These are phyloP conservation scores for Polytrichum commune DNA, from an alignment of 225 moss, liverwort and hornwort species.

Conservation along the genomic window DNA sequence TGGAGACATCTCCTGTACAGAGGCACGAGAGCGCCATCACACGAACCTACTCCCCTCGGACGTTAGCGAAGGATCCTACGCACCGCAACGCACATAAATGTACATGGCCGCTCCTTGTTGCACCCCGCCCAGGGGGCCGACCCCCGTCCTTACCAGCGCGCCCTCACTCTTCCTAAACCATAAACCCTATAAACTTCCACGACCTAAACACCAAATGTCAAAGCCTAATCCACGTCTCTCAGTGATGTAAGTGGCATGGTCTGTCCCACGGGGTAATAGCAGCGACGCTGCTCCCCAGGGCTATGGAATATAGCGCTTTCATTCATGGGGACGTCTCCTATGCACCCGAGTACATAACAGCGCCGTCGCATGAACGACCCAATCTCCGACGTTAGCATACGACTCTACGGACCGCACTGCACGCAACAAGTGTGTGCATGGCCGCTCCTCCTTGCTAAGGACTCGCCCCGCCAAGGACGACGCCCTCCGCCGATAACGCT, in stretches of 20 bases:
- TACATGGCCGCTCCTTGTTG: not conserved
- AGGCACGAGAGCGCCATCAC: not conserved
- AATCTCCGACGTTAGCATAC: no score
- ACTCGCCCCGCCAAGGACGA: constrained; percentile 27
- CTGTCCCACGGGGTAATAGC: constrained; percentile 45
- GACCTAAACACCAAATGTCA: no score
- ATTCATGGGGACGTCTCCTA: no score
- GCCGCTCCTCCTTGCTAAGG: no score
- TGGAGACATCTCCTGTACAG: no score
- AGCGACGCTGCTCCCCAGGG: constrained; percentile 48
- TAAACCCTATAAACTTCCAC: no score
- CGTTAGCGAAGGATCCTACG: constrained; percentile 9
- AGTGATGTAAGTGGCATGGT: constrained; percentile 24
- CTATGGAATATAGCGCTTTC: constrained; percentile 40
- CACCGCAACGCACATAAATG: not conserved
- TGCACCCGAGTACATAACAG: no score
- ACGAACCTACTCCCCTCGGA: not conserved
- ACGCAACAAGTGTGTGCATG: no score
- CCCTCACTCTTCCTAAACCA: no score
- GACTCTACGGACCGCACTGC: no score
- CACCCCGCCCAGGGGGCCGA: not conserved
- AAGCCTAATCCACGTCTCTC: no score
- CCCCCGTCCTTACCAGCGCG: not conserved
- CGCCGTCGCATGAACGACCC: no score
- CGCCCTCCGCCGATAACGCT: constrained; percentile 20